phyloP scores from a whole-genome alignment of 2,329 filamentous ascomycete species.

The Verticillium tricorpus region DNA sequence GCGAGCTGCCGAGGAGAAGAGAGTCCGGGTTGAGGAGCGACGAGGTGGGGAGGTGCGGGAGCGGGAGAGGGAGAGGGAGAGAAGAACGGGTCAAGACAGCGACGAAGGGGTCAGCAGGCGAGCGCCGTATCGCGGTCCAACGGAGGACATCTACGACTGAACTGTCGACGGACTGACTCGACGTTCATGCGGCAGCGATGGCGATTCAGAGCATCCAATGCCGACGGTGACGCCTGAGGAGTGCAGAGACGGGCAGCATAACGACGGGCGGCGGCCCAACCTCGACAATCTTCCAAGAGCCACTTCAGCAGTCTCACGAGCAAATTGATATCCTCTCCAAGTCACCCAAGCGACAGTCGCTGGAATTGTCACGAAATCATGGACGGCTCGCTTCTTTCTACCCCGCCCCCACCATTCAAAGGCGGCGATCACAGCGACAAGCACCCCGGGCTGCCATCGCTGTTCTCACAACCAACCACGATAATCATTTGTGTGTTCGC shows the following conservation, averaged over 20 bases:
- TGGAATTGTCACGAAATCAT: background rate
- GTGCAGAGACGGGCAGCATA: background rate
- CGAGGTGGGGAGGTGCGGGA: background rate
- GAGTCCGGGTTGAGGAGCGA: background rate
- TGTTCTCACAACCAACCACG: background rate
- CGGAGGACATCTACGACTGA: background rate
- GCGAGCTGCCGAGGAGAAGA: background rate
- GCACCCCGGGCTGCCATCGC: constrained; percentile 17
- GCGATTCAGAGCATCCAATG: background rate
- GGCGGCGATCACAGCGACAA: constrained; percentile 29
- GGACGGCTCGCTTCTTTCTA: background rate
- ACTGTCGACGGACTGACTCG: background rate
- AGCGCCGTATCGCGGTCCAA: background rate
- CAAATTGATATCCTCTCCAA: background rate
- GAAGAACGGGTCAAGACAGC: background rate
- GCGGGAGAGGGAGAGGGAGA: background rate
- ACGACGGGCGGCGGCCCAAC: background rate
- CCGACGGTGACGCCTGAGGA: background rate
- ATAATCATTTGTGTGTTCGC: too few relatives aligned
- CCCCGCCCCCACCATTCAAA: background rate
- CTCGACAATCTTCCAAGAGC: background rate
- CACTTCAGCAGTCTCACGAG: background rate
- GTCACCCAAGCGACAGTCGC: background rate
- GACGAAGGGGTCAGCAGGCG: background rate
- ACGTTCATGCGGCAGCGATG: background rate